Evolutionary conservation across 352 stramenopile species (phyloP), one percentile per base, ranked within the genome.

Genomic region (Globisporangium megalacanthum): DNA sequence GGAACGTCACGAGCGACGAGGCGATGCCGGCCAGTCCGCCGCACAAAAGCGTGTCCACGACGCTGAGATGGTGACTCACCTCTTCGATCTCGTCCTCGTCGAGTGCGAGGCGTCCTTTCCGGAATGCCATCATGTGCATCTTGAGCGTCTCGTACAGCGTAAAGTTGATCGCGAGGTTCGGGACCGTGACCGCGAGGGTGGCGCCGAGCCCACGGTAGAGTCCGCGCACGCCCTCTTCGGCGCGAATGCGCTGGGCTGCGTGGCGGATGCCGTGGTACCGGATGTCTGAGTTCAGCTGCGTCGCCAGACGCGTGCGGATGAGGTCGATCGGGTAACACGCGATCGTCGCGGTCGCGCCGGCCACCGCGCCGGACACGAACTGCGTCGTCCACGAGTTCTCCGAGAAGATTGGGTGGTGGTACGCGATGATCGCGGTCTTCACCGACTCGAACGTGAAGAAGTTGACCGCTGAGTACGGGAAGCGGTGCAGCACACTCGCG

Each of bases 271-370:
- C 92, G 54, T 79, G 78, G 62, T 92, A 94, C 20, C 85, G 79
- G 50, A 89, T 95, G 68, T 92, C 92, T 75, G 67, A 80, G 62
- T 83, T 94, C 35, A 98, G 74, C 70, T 98, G 92, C 51, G 92
- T 98, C 35, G 92, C 96, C 41, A 99, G 70, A 47, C 95, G 75
- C 55, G 94, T 98, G 62, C 92, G 75, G 45, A 99, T 97, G 36
- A 99, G 83, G 69, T 99, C 95, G 50, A 99, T 90, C 42, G 95
- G 95, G 77, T 99, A 99, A 74, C 95, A 99, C 15, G 86, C 89
- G 52, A 97, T 71, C 6, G 85, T 95, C 20, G 85, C 85, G 31
- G 78, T 75, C 6, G 81, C 85, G 17, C 83, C 85, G 0, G 85
- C 83, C 22, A 91, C 15, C 4, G 83, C 85, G 2, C 85, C 83